Base-by-base conservation (phyloP, 768 basidiomycete genomes). In the Suillus tomentosus region DNA sequence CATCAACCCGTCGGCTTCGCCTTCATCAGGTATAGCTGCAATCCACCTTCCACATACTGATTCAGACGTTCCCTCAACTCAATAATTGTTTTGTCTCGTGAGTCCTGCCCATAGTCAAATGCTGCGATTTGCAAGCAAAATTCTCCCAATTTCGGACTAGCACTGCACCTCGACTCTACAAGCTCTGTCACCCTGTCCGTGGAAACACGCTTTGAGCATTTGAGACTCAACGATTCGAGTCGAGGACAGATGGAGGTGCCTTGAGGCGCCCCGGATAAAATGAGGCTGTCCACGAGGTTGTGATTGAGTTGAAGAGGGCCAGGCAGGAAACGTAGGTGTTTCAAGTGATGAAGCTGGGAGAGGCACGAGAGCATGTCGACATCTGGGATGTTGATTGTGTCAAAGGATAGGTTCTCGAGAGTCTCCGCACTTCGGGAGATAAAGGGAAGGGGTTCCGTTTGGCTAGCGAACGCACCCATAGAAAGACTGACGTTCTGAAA, bases 231-330 rank as follows among this genome's bases (percentile, higher is more conserved):
- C 22, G 48, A 63, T 61, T 72, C 64, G 43, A 74, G 73, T 9
- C 50, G 43, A 0, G 73, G 75, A 60, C 74, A 76, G 2, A 72
- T 34, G 3, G 19, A 34, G 37, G 61, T 24, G 36, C 34, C 27
- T 10, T 42, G 37, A 5, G 42, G 8, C 5, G 55, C 39, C 40
- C 19, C 27, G 14, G 59, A 36, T n/a, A 36, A 37, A 10, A 68
- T 24, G 19, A 77, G 72, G 42, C 65, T 72, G n/a, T 64, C 39
- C 45, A 75, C 43, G 53, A 75, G 70, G 15, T 71, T 72, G 15
- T 77, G 74, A 45, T 77, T 75, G 45, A 75, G 72, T n/a, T 74
- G 65, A 5, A 77, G 66, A n/a, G 70, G 53, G 14, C 75, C 70
- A 5, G 74, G 74, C 2, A 76, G 62, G 42, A 67, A 69, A 13